Conservation (phyloP, 129 eudicot species). For the Sambucus nigra region DNA sequence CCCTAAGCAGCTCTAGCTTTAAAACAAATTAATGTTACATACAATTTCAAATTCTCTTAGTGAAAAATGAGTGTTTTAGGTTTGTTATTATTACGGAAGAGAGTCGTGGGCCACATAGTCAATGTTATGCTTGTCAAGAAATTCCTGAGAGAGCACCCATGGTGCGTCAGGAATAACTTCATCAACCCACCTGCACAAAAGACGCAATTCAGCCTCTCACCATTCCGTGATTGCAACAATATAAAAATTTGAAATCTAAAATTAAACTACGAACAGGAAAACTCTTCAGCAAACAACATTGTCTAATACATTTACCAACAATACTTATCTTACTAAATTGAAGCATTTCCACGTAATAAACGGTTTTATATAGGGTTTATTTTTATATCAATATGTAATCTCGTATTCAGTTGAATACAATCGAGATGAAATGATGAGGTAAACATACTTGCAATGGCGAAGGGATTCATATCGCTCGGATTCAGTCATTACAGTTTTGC, state of each 20-base stretch:
- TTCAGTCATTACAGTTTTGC: constrained; percentile 8
- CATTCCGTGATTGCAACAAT: too few species aligned
- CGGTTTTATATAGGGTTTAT: too few species aligned
- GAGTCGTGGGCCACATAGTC: constrained; percentile 95
- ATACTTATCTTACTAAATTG: too few species aligned
- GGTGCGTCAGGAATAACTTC: constrained; percentile 97
- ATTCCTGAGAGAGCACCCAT: constrained; percentile 79
- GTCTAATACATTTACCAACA: too few species aligned
- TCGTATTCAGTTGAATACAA: too few species aligned
- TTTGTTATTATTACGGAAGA: constrained; percentile 67
- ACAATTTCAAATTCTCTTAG: not conserved
- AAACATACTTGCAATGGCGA: constrained; percentile 10
- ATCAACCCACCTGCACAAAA: constrained; percentile 75
- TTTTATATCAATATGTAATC: too few species aligned
- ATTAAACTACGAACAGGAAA: too few species aligned
- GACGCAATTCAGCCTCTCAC: not conserved
- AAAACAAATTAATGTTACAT: not conserved
- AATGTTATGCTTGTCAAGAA: constrained; percentile 72
- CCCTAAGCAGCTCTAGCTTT: too few species aligned
- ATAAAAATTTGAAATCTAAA: too few species aligned
- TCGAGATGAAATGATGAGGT: too few species aligned
- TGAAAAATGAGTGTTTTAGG: constrained; percentile 9
- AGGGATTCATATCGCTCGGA: constrained; percentile 6
- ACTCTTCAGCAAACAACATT: too few species aligned
- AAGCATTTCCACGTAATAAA: too few species aligned